A percentile compares a stretch with the other conserved stretches of the same genome.
Conservation (phyloP, 2,329 filamentous ascomycete genomes). For the Diaporthe longicolla region DNA sequence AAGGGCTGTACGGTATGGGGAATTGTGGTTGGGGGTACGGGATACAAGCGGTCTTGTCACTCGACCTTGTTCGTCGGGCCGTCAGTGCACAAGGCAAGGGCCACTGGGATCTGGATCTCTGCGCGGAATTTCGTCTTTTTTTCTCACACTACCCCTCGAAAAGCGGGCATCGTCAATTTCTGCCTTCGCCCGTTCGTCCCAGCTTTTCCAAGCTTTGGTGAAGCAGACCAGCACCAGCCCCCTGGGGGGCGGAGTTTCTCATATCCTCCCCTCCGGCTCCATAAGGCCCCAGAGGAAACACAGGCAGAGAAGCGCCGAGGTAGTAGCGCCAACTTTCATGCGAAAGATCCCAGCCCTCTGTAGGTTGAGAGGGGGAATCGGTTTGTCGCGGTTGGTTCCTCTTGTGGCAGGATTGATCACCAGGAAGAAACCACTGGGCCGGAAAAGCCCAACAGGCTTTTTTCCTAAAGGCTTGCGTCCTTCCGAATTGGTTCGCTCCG, state of each 20-base stretch:
- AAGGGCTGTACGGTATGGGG: background rate
- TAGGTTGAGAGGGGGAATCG: background rate
- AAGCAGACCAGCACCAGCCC: slow-evolving; percentile 1
- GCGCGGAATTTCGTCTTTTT: background rate
- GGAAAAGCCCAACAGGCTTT: background rate
- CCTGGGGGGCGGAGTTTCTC: slow-evolving; percentile 6
- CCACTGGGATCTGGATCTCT: slow-evolving; percentile 18
- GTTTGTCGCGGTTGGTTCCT: slow-evolving; percentile 6
- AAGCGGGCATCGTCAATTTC: slow-evolving; percentile 32
- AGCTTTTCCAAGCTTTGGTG: slow-evolving; percentile 11
- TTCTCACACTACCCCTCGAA: slow-evolving; percentile 30
- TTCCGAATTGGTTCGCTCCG: slow-evolving; percentile 12
- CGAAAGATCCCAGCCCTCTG: background rate
- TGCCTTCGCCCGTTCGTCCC: background rate
- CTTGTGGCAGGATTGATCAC: background rate
- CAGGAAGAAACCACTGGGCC: slow-evolving; percentile 16
- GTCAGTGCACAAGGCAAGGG: background rate
- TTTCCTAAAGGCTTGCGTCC: slow-evolving; percentile 1
- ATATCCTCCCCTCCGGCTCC: background rate
- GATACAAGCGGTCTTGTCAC: slow-evolving; percentile 22
- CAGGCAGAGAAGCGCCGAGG: slow-evolving; percentile 32
- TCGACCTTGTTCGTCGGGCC: slow-evolving; percentile 17
- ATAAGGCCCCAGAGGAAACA: background rate
- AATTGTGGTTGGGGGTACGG: slow-evolving; percentile 14
- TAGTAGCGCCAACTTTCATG: slow-evolving; percentile 30